A percentile compares a stretch with the other conserved stretches of the same genome.
phyloP scores from a whole-genome alignment of 2,329 filamentous ascomycete species.

The Beauveria sp. region DNA sequence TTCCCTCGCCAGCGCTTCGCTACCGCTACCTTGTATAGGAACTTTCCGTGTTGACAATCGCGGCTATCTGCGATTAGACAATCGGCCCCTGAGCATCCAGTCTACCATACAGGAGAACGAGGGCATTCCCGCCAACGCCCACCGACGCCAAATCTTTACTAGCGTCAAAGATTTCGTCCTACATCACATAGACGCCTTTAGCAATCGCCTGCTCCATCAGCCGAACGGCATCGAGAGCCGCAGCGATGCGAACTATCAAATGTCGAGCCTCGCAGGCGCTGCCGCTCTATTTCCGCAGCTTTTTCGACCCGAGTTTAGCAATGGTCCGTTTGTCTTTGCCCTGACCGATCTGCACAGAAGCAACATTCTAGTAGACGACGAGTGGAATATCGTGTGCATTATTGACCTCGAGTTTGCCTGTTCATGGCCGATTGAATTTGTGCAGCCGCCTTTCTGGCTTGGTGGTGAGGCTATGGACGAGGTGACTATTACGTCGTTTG shows the following conservation, averaged over 20 bases:
- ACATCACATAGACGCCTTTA: constrained; percentile 13
- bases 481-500: constrained; percentile 3
- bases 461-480: constrained; percentile 25
- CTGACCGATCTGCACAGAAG: constrained; percentile 26
- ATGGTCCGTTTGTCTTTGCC: constrained; percentile 21
- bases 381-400: constrained; percentile 25
- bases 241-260: constrained; percentile 13
- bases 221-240: constrained; percentile 14
- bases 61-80: constrained; percentile 23
- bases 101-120: constrained; percentile 13
- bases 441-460: constrained; percentile 14
- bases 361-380: constrained; percentile 27
- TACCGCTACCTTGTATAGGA: constrained; percentile 20
- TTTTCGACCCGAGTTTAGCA: constrained; percentile 16
- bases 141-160: constrained; percentile 11
- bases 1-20: constrained; percentile 20
- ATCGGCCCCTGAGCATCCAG: constrained; percentile 13
- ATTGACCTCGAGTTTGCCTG: constrained; percentile 27
- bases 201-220: constrained; percentile 15
- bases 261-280: constrained; percentile 14
- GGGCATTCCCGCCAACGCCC: constrained; percentile 3
- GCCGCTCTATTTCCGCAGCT: constrained; percentile 13
- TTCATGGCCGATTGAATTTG: constrained; percentile 21
- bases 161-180: constrained; percentile 14
- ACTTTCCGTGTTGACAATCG: constrained; percentile 20